Evolutionary conservation across 2,329 filamentous ascomycete species (phyloP).

Genomic region (Pseudogymnoascus sp.): DNA sequence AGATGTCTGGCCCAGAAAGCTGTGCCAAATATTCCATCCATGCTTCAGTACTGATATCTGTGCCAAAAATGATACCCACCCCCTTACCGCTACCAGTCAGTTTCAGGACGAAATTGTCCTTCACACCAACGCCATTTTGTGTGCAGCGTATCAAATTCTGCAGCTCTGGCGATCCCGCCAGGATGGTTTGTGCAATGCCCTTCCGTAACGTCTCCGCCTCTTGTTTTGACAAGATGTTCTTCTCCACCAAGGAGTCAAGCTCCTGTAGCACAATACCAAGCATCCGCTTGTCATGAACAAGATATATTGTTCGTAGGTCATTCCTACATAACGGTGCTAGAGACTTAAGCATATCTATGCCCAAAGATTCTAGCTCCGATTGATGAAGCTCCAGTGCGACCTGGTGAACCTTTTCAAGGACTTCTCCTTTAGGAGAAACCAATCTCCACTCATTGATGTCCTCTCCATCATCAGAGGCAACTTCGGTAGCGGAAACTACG

Average conservation of each 20-base stretch:
- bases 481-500: not conserved
- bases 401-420: conserved; percentile 24
- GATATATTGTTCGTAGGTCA: conserved; percentile 27
- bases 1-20: conserved; percentile 14
- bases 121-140: conserved; percentile 10
- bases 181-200: conserved; percentile 22
- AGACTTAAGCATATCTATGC: conserved; percentile 22
- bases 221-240: conserved; percentile 17
- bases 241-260: conserved; percentile 20
- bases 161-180: conserved; percentile 25
- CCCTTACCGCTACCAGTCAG: conserved; percentile 12
- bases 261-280: conserved; percentile 29
- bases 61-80: conserved; percentile 13
- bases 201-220: conserved; percentile 19
- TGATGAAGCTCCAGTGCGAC: conserved; percentile 28
- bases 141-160: conserved; percentile 14
- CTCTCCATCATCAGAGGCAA: not conserved
- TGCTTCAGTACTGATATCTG: conserved; percentile 12
- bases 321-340: conserved; percentile 27
- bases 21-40: conserved; percentile 21
- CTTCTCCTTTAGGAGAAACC: conserved; percentile 15
- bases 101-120: conserved; percentile 21
- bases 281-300: conserved; percentile 30
- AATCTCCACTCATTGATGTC: not conserved
- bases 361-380: conserved; percentile 23